Base-by-base conservation (phyloP, 2,329 filamentous ascomycete species). In the Fusarium pseudoanthophilum region DNA sequence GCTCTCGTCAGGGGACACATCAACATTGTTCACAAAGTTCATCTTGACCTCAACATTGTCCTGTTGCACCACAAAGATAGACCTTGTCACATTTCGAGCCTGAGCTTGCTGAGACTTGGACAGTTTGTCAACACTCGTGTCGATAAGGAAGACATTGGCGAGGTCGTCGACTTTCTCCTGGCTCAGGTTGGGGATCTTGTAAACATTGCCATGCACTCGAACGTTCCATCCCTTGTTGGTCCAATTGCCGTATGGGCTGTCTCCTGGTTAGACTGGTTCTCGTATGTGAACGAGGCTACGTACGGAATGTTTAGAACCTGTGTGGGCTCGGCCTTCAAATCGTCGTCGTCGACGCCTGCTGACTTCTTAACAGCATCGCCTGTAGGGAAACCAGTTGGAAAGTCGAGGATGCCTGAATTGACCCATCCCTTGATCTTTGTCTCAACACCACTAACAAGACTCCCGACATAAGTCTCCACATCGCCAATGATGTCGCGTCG, bases 171-270 rank as follows among this genome's bases (percentile, higher is more conserved):
- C 83, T 74, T 89, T 92, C 39, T 85, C 83, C 74, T 89, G 85
- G 3, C 87, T 88, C 39, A 92, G 91, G 67, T 93, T 88, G 4
- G 93, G 93, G 70, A 92, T 88, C 80, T 94, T 95, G 85, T 91
- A 95, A n/a, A 95, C 91, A 77, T 94, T 94, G 74, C 93, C 93
- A 73, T 92, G 93, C 71, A 95, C 89, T 34, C 92, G 87, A 7
- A 95, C 86, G 71, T 91, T 93, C 93, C 93, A 95, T 39, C 92
- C 92, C 65, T 90, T 82, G n/a, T 91, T 85, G 3, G 93, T 95
- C 90, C 92, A 95, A 72, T 95, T 95, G n/a, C 87, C 93, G 73
- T 92, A 92, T 16, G 85, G 84, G n/a, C 85, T 87, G 58, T 59
- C 13, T 52, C 42, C n/a, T 26, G 30, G 66, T 62, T 46, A 69